Evolutionary conservation across 768 basidiomycete genomes (phyloP), one percentile per base, ranked within the genome.

Genomic region (Boletus patriciae): DNA sequence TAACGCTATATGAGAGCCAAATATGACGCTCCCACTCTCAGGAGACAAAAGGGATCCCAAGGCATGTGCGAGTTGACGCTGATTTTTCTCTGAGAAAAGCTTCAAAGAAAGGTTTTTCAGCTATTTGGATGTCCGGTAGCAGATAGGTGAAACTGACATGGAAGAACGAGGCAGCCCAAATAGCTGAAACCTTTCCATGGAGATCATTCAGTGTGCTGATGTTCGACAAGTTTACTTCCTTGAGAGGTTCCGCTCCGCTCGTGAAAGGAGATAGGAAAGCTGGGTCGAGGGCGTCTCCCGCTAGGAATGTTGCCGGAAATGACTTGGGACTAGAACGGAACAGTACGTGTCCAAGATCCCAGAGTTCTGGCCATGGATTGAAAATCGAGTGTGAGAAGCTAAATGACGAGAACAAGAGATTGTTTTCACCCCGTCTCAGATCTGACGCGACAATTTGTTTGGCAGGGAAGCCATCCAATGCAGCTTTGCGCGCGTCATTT

Each of bases 301-400:
- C 68, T 16, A 88, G 51, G 64, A 88, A 88, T 0, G 73, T 66
- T 0, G 76, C 81, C 2, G 83, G 81, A 67, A 83, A 87, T 0
- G 78, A 74, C 38, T 78, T 70, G 0, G 79, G 77, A 0, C 74
- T 82, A 4, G 80, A 76, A 48, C 67, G 76, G 71, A 86, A 89
- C 16, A 88, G 73, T 42, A 80, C 73, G 58, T 88, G 85, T 1
- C 86, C 86, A 5, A 80, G 73, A 6, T 82, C 75, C 85, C 85
- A 87, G 58, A 83, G 83, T 11, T 72, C 85, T 86, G 53, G 18
- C 31, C 46, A 40, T 27, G 21, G 19, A 53, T 12, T 27, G 18
- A 44, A 33, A 9, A 18, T 41, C 4, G 25, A 6, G 2, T 19
- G 13, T 60, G 31, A 53, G 38, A 27, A 46, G 9, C 46, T 31